Evolutionary conservation across 257 asterid species (phyloP), one percentile per base, ranked within the genome.

Genomic region (Jacaranda mimosifolia): DNA sequence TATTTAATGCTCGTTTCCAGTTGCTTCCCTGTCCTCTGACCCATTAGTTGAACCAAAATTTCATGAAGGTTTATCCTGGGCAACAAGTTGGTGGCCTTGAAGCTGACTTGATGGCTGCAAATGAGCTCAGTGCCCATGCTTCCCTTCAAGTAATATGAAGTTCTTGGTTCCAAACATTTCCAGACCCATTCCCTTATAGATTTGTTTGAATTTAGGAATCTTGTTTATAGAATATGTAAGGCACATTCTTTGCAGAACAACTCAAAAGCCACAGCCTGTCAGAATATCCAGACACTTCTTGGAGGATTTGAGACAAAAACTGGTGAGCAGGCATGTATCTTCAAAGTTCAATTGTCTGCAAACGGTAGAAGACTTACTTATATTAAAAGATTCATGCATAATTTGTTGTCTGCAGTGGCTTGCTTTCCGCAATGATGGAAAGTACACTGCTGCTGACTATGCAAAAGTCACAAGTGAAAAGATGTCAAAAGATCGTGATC

Each of bases 251-350:
- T 77, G 71, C 96, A 93, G 98, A 77, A 86, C 79, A 83, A 79
- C 83, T 81, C 92, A 59, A 85, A 87, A 68, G 64, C 60, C 9
- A 46, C 69, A 56, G 38, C 72, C 68, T 89, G 88, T 83, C 84
- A 71, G 79, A 91, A 94, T 82, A 88, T 94, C 76, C 96, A 91
- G 83, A 67, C 82, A 75, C 98, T 94, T 80, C 82, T 94, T 46
- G 98, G 98, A 77, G 98, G 98, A 62, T 94, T 94, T 66, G 98
- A 94, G 92, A 94, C 97, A 76, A 92, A 84, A 86, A 92, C 89
- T 3, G 98, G 98, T 73, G 98, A 94, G 90, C 98, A 94, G 96
- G 98, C 88, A 68, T 72, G 74, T 49, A 49, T 49, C 11, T 65
- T 63, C 26, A 10, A 63, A 42, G 68, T 52, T 58, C 39, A 70